A percentile compares a stretch with the other conserved stretches of the same genome.
Evolutionary conservation across 768 basidiomycete genomes (phyloP).

Genomic region (Mrakia frigida): DNA sequence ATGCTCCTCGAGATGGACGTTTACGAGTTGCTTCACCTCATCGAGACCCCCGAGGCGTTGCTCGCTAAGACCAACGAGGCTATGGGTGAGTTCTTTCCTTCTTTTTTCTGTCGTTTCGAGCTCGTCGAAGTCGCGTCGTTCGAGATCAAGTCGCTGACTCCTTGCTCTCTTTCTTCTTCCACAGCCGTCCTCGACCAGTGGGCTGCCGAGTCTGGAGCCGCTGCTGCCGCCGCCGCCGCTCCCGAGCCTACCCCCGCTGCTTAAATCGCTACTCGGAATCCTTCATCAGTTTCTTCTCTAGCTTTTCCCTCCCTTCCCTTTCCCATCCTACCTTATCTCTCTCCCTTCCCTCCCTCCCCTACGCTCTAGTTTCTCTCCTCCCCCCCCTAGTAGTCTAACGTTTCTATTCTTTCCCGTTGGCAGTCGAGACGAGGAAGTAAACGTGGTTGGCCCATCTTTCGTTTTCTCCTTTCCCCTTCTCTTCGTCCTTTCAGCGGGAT

Average conservation of each 20-base stretch:
- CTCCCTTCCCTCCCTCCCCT: background rate
- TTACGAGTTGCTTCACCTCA: conserved; percentile 73
- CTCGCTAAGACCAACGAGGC: conserved; percentile 88
- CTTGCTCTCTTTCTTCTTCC: background rate
- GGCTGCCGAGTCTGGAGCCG: conserved; percentile 23
- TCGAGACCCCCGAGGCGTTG: conserved; percentile 77
- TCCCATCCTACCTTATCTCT: background rate
- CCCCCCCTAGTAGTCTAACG: background rate
- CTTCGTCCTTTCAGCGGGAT: background rate
- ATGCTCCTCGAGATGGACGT: conserved; percentile 98
- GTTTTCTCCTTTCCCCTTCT: background rate
- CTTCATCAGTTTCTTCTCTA: background rate
- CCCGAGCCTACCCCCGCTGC: conserved; percentile 17
- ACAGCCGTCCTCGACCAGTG: conserved; percentile 31
- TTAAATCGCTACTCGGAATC: background rate
- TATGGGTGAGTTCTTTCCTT: conserved; percentile 45
- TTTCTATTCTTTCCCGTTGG: background rate
- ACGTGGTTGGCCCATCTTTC: background rate
- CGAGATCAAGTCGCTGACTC: background rate
- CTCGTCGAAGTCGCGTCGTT: background rate
- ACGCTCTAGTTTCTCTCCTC: background rate
- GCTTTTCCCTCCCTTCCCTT: background rate
- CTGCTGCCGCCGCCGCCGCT: conserved; percentile 14
- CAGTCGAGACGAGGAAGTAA: too few relatives aligned
- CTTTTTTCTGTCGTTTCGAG: background rate